Conservation (phyloP, 768 basidiomycete species). For the Lactarius indigo region DNA sequence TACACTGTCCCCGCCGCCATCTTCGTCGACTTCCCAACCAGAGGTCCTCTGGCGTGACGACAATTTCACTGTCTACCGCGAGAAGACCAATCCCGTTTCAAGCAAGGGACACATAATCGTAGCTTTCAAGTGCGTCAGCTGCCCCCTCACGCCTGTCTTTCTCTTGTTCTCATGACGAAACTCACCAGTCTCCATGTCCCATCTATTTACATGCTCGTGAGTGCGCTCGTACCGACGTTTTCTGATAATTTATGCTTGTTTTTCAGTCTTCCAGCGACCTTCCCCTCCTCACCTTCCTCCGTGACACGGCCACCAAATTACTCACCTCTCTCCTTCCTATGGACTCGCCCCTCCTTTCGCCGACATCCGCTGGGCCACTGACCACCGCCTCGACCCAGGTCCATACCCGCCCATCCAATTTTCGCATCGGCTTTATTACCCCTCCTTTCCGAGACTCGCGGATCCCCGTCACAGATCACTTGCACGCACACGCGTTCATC, state of each 20-base stretch:
- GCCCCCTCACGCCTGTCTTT: constrained; percentile 9
- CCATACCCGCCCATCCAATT: constrained; percentile 34
- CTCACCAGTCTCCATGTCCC: constrained; percentile 65
- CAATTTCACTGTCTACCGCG: constrained; percentile 72
- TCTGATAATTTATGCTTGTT: constrained; percentile 15
- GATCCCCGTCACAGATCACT: constrained; percentile 76
- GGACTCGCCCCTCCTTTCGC: constrained; percentile 20
- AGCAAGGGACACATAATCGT: constrained; percentile 67
- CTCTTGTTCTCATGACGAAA: constrained; percentile 4
- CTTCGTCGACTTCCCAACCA: constrained; percentile 44
- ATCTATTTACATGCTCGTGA: constrained; percentile 67
- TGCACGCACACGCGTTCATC: constrained; percentile 74
- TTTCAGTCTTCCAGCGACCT: constrained; percentile 69
- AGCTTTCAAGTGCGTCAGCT: constrained; percentile 63
- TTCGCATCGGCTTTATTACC: constrained; percentile 75
- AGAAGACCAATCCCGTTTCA: constrained; percentile 68
- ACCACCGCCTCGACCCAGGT: constrained; percentile 26
- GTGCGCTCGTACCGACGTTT: constrained; percentile 1
- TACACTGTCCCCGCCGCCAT: constrained; percentile 46
- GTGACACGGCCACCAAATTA: constrained; percentile 54
- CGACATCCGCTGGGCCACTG: constrained; percentile 14
- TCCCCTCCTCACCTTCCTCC: constrained; percentile 62
- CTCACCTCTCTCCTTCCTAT: constrained; percentile 45
- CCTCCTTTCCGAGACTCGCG: constrained; percentile 74
- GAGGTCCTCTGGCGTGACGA: constrained; percentile 74